phyloP scores from a whole-genome alignment of 306 rosid species.

The Acmispon strigosus region DNA sequence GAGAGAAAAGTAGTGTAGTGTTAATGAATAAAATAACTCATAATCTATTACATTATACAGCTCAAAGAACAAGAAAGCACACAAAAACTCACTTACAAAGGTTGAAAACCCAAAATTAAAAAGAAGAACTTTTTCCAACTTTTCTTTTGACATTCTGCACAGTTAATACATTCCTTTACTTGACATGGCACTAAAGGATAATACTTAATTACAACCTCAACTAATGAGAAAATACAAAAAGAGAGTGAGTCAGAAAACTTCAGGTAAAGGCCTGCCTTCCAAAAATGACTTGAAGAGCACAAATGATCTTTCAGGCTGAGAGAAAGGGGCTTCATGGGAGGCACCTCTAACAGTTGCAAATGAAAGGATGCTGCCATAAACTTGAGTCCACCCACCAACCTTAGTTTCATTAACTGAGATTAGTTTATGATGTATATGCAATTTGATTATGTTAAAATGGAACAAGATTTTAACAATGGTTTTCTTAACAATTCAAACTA shows the following conservation, averaged over 20 bases:
- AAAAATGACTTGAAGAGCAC: slow-evolving; percentile 80
- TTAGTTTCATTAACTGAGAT: slow-evolving; percentile 20
- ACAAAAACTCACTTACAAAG: slow-evolving; percentile 3
- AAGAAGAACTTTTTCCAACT: not conserved
- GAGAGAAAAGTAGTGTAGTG: too few species aligned
- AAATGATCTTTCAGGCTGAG: slow-evolving; percentile 91
- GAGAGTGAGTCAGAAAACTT: slow-evolving; percentile 38
- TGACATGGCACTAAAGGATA: slow-evolving; percentile 22
- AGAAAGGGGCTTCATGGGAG: slow-evolving; percentile 94
- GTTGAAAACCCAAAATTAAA: slow-evolving; percentile 5
- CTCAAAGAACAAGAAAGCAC: slow-evolving; percentile 14
- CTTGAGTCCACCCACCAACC: slow-evolving; percentile 99
- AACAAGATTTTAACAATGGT: not conserved
- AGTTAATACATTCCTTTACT: slow-evolving; percentile 25
- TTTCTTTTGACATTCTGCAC: slow-evolving; percentile 34
- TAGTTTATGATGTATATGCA: not conserved
- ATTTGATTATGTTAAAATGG: not conserved
- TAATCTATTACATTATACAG: slow-evolving; percentile 20
- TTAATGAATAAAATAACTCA: too few species aligned
- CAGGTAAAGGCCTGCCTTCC: slow-evolving; percentile 69
- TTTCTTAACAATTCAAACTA: not conserved
- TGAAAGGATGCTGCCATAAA: slow-evolving; percentile 74
- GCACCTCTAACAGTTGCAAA: slow-evolving; percentile 98
- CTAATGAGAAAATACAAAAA: slow-evolving; percentile 10
- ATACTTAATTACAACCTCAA: slow-evolving; percentile 42